phyloP scores from a whole-genome alignment of 805 yeast genomes.

The Wickerhamomyces silvicola region DNA sequence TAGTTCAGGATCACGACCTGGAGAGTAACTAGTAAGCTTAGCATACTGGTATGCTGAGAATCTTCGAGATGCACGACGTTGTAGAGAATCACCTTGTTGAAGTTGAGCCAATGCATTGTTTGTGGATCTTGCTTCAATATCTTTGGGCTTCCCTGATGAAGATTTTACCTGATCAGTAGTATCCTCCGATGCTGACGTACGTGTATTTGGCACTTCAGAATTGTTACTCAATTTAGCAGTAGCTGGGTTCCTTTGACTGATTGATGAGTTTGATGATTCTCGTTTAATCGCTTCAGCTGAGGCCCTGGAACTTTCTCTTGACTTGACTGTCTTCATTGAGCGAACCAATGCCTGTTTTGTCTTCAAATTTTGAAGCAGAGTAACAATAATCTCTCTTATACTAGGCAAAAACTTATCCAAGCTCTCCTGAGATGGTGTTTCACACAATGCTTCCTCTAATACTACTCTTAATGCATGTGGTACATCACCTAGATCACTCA shows the following conservation, averaged over 20 bases:
- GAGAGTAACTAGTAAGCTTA: conserved; percentile 49
- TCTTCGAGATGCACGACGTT: conserved; percentile 88
- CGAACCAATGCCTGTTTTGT: conserved; percentile 62
- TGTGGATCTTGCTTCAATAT: conserved; percentile 6
- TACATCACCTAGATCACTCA: conserved; percentile 82
- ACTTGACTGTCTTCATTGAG: conserved; percentile 24
- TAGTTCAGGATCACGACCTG: conserved; percentile 22
- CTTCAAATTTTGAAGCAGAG: conserved; percentile 71
- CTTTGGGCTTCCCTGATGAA: neutral
- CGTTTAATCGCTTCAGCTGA: conserved; percentile 8
- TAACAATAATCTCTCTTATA: conserved; percentile 80
- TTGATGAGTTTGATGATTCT: too few species aligned
- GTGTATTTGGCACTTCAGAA: neutral
- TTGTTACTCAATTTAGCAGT: conserved; percentile 1
- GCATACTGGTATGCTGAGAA: conserved; percentile 92
- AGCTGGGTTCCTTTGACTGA: too few species aligned
- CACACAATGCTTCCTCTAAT: conserved; percentile 79
- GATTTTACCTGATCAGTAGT: conserved; percentile 1
- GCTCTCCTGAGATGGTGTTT: conserved; percentile 76
- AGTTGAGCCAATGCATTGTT: conserved; percentile 67
- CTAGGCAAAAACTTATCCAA: conserved; percentile 76
- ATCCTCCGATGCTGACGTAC: neutral
- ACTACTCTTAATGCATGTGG: conserved; percentile 76
- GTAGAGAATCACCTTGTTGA: conserved; percentile 77
- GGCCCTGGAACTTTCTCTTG: conserved; percentile 13